Base-by-base conservation (phyloP, 1,284 basidiomycete genomes). In the Fomitopsis palustris region DNA sequence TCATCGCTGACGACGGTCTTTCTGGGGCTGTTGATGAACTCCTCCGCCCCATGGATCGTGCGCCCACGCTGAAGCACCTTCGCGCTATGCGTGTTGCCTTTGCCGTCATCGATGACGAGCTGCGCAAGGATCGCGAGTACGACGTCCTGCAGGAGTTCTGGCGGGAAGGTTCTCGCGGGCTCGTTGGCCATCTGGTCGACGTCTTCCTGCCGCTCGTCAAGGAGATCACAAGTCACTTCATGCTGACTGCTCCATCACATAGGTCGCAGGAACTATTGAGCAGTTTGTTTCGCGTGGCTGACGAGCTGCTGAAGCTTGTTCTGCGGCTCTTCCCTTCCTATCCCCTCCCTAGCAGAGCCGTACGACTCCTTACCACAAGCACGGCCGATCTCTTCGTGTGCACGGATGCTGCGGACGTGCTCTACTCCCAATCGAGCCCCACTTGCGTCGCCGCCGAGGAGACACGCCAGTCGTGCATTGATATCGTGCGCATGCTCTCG, bases 1-100 rank as follows among this genome's bases (percentile, higher is more conserved):
- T 78, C 33, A 81, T 90, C 19, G 84, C 81, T 1, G 82, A 89
- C 37, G 83, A 87, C 58, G 88, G 89, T 2, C 66, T 90, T 4
- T 66, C 75, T 0, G 82, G 81, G n/a, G 88, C 85, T 1, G 71
- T 89, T 17, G 83, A 85, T 45, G 84, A 88, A 65, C 70, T 92
- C 16, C 68, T 77, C 45, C 81, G 76, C 54, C 73, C 78, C 21
- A 75, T 78, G 56, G 76, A 80, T 47, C 77, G 77, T n/a, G 81
- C 84, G 5, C 73, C 83, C 35, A 80, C 81, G 2, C 69, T 78
- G 21, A 75, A 78, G 23, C 76, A 81, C 45, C 65, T 88, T 17
- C 80, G 85, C 25, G 81, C 79, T 7, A 70, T 90, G 10, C 81
- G 89, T 5, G 81, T 89, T 19, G 83, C 88, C 0, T 65, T 88